phyloP scores from a whole-genome alignment of 306 rosid genomes.

The Trifolium pratense region DNA sequence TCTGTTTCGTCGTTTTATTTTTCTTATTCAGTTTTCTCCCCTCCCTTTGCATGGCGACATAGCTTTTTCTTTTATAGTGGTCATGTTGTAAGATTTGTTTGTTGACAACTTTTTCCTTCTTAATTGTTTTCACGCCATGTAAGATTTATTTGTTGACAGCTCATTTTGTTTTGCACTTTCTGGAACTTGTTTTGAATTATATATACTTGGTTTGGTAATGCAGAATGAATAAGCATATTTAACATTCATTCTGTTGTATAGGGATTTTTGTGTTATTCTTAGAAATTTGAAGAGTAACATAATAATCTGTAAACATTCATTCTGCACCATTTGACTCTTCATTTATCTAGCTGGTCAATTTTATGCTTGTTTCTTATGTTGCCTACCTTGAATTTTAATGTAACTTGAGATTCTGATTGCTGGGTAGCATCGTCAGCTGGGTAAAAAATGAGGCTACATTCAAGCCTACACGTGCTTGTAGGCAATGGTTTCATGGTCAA shows the following conservation, averaged over 20 bases:
- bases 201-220: slow-evolving; percentile 3
- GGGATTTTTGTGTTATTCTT: background rate
- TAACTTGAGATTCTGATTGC: slow-evolving; percentile 11
- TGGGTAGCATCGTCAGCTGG: slow-evolving; percentile 9
- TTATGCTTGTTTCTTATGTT: slow-evolving; percentile 14
- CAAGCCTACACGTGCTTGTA: slow-evolving; percentile 7
- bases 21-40: slow-evolving; percentile 7
- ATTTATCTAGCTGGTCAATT: slow-evolving; percentile 28
- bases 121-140: background rate
- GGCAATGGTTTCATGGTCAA: slow-evolving; percentile 13
- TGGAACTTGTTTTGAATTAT: slow-evolving; percentile 9
- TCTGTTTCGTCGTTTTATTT: slow-evolving; percentile 22
- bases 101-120: background rate
- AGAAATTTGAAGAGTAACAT: slow-evolving; percentile 14
- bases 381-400: background rate
- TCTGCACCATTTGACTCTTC: slow-evolving; percentile 12
- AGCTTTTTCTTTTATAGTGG: too few relatives aligned
- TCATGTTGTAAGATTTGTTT: background rate
- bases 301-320: slow-evolving; percentile 21
- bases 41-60: background rate
- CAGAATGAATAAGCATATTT: background rate
- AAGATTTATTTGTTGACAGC: background rate
- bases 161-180: background rate
- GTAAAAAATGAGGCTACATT: slow-evolving; percentile 24
- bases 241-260: background rate